Evolutionary conservation across 2,329 filamentous ascomycete genomes (phyloP), one percentile per base, ranked within the genome.

Genomic region (Raffaelea ambrosiae): DNA sequence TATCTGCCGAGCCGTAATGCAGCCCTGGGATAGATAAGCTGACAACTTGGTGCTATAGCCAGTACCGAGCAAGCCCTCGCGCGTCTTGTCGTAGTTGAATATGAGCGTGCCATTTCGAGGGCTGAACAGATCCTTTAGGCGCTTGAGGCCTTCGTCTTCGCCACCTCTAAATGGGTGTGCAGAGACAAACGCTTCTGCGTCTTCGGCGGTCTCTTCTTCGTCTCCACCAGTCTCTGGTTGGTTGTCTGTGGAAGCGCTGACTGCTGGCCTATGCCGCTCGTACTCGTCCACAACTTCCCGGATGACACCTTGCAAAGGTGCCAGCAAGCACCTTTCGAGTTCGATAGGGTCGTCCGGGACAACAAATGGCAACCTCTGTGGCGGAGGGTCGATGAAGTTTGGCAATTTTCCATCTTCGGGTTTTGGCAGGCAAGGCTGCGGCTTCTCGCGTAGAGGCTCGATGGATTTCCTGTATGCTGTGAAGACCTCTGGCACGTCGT

Each of bases 1-100:
- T 3, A 91, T 67, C 58, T 88, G 83, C 1, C 86, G 78, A 1
- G 84, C 81, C 0, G 85, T 85, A 40, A 90, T 69, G 55, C 79
- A 84, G 3, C 87, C 87, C 13, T 86, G 73, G 0, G 85, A 76
- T 0, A 91, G 71, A 60, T 80, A 91, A 0, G 79, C 82, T 0
- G 86, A 88, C 0, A 91, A 67, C 51, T 89, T 90, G 3, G 85
- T 88, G 57, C 81, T 86, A 58, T 83, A 88, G 54, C 88, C 82
- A 1, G 70, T 59, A 1, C 85, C 86, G 0, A 89, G 61, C 1
- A 89, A 70, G 0, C 83, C 83, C 50, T 90, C 88, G 2, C 85
- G 75, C 0, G 83, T 86, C 18, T 77, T 71, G 58, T 86, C 84
- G 62, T 90, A 91, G 1, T 66, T 64, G 1, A 70, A 75, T 64